These are phyloP conservation scores for Ceratobasidium sp. DNA, from an alignment of 1,284 basidiomycete genomes.

Conservation along the genomic window DNA sequence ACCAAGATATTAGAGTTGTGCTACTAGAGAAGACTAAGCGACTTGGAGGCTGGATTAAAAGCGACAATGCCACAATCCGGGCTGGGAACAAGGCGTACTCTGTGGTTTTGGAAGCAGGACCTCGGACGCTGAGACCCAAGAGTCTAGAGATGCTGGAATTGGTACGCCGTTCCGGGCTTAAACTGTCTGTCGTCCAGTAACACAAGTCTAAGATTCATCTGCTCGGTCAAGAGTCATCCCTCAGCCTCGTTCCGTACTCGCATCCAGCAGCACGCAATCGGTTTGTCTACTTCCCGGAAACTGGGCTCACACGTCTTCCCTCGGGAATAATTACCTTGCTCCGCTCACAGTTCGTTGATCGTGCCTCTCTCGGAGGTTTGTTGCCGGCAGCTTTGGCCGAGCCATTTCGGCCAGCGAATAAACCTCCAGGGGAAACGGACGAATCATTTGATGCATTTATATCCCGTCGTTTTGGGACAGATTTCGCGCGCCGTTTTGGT, in stretches of 20 bases:
- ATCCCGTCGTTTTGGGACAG: constrained; percentile 75
- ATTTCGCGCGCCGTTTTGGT: constrained; percentile 78
- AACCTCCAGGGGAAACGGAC: constrained; percentile 62
- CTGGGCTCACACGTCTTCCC: constrained; percentile 61
- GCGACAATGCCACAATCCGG: constrained; percentile 62
- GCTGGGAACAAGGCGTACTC: constrained; percentile 53
- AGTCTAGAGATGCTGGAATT: constrained; percentile 79
- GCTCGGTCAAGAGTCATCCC: constrained; percentile 66
- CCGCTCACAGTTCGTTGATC: constrained; percentile 60
- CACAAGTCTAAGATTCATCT: constrained; percentile 72
- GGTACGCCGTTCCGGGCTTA: constrained; percentile 57
- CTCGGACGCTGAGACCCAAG: constrained; percentile 82
- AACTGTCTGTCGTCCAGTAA: background rate
- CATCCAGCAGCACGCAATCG: constrained; percentile 79
- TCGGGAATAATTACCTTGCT: constrained; percentile 59
- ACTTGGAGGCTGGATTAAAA: constrained; percentile 86
- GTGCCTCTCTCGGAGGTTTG: constrained; percentile 57
- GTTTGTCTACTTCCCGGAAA: constrained; percentile 73
- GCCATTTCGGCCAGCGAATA: constrained; percentile 62
- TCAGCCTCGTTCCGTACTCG: constrained; percentile 72
- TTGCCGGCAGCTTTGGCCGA: constrained; percentile 69
- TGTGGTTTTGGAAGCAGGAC: constrained; percentile 81
- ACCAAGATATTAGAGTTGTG: constrained; percentile 62
- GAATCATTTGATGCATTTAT: constrained; percentile 88
- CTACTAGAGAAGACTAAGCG: constrained; percentile 73